These are phyloP conservation scores for Dictyostelium purpureum DNA, from an alignment of 78 protist genomes.

Conservation along the genomic window DNA sequence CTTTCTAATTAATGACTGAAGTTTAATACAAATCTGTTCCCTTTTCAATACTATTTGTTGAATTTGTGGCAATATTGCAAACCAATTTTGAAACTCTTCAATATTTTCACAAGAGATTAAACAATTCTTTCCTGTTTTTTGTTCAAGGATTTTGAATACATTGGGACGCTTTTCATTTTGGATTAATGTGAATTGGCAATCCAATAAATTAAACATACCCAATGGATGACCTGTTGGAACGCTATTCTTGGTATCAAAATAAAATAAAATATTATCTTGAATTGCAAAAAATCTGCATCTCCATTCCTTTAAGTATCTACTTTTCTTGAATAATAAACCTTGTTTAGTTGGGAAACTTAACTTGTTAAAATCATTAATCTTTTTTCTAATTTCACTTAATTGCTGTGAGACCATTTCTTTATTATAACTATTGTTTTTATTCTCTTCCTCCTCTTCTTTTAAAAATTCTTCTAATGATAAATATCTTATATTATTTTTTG, in stretches of 20 bases:
- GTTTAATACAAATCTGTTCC: not conserved
- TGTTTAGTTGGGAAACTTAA: not conserved
- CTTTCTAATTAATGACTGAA: not conserved
- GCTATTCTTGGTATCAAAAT: not conserved
- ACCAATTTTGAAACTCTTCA: conserved; percentile 5
- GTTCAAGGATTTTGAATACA: not conserved
- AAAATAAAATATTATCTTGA: not conserved
- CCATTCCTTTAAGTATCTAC: conserved; percentile 14
- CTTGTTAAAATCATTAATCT: not conserved
- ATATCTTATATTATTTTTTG: not conserved
- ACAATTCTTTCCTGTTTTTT: conserved; percentile 2
- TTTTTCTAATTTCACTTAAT: conserved; percentile 20
- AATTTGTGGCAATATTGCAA: not conserved
- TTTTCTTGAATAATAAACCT: not conserved
- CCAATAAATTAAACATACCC: conserved; percentile 4
- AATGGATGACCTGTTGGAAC: conserved; percentile 10
- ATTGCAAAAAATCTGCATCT: not conserved
- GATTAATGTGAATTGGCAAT: not conserved
- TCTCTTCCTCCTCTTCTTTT: not conserved
- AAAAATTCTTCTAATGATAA: not conserved
- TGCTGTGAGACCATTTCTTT: not conserved
- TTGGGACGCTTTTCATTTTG: not conserved
- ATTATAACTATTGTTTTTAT: no score
- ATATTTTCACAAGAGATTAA: not conserved
- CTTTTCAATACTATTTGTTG: not conserved